Evolutionary conservation across 768 basidiomycete genomes (phyloP).

Genomic region (Dioszegia crocea): DNA sequence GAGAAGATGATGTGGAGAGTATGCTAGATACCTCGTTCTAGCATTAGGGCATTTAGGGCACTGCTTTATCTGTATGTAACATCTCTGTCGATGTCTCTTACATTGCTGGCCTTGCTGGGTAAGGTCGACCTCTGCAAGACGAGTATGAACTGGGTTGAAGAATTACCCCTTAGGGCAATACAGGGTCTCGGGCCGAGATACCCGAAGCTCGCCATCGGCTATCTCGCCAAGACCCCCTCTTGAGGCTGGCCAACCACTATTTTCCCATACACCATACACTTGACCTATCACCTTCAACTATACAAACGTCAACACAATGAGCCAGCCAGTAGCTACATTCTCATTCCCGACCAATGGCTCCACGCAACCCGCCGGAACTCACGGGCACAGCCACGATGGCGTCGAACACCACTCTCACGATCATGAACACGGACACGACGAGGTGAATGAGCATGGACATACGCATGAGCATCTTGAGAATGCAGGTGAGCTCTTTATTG

Average conservation of each 20-base stretch:
- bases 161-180: too few relatives aligned
- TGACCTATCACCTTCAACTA: too few relatives aligned
- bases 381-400: conserved; percentile 58
- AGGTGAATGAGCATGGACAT: conserved; percentile 75
- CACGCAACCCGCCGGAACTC: conserved; percentile 10
- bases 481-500: conserved; percentile 58
- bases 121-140: too few relatives aligned
- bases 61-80: too few relatives aligned
- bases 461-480: conserved; percentile 90
- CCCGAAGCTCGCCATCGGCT: too few relatives aligned
- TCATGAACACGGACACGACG: conserved; percentile 45
- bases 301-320: neutral
- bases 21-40: conserved; percentile 11
- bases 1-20: conserved; percentile 35
- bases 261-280: too few relatives aligned
- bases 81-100: too few relatives aligned
- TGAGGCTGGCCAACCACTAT: too few relatives aligned
- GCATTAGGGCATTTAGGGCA: neutral
- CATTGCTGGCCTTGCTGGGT: too few relatives aligned
- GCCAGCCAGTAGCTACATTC: conserved; percentile 6
- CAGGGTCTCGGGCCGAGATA: too few relatives aligned
- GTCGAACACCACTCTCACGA: conserved; percentile 36
- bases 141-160: too few relatives aligned
- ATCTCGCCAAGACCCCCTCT: too few relatives aligned
- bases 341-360: neutral